phyloP scores from a whole-genome alignment of 2,329 filamentous ascomycete species.

The Mycosphaerella sp. region DNA sequence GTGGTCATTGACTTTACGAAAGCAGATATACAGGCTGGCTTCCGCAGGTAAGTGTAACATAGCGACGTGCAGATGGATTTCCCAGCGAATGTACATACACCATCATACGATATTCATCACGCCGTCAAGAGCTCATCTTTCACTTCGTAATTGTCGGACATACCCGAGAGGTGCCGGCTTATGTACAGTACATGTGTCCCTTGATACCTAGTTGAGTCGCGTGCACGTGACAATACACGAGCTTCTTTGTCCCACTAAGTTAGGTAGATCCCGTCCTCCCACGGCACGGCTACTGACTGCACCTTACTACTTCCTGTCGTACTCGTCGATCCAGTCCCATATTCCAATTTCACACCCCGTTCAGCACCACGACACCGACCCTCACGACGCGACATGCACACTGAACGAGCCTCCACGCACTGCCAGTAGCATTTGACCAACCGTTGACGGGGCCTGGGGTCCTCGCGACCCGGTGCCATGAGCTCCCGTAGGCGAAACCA shows the following conservation, averaged over 20 bases:
- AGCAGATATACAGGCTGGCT: slow-evolving; percentile 33
- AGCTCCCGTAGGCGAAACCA: slow-evolving; percentile 8
- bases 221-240: too few species aligned
- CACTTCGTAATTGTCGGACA: too few species aligned
- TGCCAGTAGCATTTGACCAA: background rate
- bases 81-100: background rate
- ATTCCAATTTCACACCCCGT: background rate
- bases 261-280: too few species aligned
- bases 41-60: slow-evolving; percentile 24
- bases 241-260: too few species aligned
- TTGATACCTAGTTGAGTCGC: too few species aligned
- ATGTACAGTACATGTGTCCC: too few species aligned
- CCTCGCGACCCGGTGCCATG: slow-evolving; percentile 7
- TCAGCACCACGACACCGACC: background rate
- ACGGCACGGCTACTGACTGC: too few species aligned
- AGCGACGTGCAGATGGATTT: background rate
- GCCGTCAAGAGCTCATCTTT: too few species aligned
- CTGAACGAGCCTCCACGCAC: background rate
- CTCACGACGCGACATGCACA: background rate
- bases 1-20: slow-evolving; percentile 37
- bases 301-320: too few species aligned
- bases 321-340: too few species aligned
- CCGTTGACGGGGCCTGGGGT: background rate
- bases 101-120: too few species aligned
- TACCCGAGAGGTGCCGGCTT: too few species aligned